Evolutionary conservation across 805 yeast genomes (phyloP).

Genomic region (Starmerella kuoi): DNA sequence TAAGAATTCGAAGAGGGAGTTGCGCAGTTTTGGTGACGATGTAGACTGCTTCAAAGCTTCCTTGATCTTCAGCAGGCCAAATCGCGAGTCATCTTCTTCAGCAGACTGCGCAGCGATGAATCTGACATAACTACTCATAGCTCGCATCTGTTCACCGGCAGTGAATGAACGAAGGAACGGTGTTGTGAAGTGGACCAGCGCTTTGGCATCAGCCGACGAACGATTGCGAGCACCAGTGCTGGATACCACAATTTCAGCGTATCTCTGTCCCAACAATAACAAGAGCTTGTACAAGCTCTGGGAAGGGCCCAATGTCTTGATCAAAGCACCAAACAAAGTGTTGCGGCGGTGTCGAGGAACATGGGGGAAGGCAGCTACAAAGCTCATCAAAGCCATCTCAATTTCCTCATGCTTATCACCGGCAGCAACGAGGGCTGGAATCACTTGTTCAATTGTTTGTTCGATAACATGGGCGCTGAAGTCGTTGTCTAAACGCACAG

Average conservation of each 20-base stretch:
- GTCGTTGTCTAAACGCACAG: slow-evolving; percentile 92
- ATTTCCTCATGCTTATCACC: slow-evolving; percentile 46
- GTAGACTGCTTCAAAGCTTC: slow-evolving; percentile 8
- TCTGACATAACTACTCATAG: slow-evolving; percentile 23
- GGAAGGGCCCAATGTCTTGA: slow-evolving; percentile 58
- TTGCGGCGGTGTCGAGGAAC: slow-evolving; percentile 95
- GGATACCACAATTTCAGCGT: slow-evolving; percentile 34
- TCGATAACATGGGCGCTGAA: slow-evolving; percentile 86
- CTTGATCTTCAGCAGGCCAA: slow-evolving; percentile 38
- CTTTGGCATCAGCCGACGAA: slow-evolving; percentile 52
- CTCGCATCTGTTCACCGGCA: slow-evolving; percentile 42
- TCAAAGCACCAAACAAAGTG: slow-evolving; percentile 66
- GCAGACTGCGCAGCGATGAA: slow-evolving; percentile 8
- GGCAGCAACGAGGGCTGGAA: slow-evolving; percentile 69
- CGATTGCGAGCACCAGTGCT: slow-evolving; percentile 19
- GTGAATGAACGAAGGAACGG: slow-evolving; percentile 57
- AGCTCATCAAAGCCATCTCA: slow-evolving; percentile 75
- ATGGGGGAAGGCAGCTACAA: slow-evolving; percentile 88
- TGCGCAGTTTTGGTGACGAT: slow-evolving; percentile 16
- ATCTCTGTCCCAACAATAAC: slow-evolving; percentile 72
- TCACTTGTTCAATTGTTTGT: slow-evolving; percentile 76
- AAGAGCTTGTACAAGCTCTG: slow-evolving; percentile 59
- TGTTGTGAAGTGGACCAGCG: slow-evolving; percentile 58
- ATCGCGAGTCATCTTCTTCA: slow-evolving; percentile 30
- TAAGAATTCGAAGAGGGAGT: slow-evolving; percentile 44